A percentile compares a stretch with the other conserved stretches of the same genome.
These are phyloP conservation scores for Pittosporum tobira DNA, from an alignment of 129 eudicot genomes.

Conservation along the genomic window DNA sequence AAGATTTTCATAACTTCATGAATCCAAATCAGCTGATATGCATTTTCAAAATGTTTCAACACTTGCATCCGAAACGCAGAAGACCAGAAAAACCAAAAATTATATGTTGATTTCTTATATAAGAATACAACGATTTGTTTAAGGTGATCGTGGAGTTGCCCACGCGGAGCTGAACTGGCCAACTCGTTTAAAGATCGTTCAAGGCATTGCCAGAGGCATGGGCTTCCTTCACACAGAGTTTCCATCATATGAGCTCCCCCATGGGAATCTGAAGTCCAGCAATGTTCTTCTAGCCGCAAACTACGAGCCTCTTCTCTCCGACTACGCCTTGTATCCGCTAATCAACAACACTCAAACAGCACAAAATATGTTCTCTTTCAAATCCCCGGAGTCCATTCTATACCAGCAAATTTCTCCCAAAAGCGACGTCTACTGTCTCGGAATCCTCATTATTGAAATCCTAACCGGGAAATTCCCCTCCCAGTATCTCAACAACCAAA, in stretches of 20 bases:
- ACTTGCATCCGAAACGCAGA: too few relatives aligned
- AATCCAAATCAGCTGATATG: too few relatives aligned
- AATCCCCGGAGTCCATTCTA: conserved; percentile 62
- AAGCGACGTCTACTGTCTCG: conserved; percentile 72
- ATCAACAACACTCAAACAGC: conserved; percentile 40
- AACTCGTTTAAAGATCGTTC: conserved; percentile 57
- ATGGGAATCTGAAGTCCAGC: conserved; percentile 90
- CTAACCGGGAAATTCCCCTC: conserved; percentile 83
- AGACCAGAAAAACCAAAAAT: too few relatives aligned
- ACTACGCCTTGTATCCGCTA: conserved; percentile 55
- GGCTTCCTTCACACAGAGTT: conserved; percentile 60
- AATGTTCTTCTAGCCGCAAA: conserved; percentile 49
- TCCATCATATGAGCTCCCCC: conserved; percentile 57
- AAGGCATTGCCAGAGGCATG: conserved; percentile 75
- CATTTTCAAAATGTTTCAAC: neutral
- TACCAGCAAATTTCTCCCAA: conserved; percentile 43
- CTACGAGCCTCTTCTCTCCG: conserved; percentile 80
- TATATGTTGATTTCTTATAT: neutral
- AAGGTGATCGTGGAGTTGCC: conserved; percentile 61
- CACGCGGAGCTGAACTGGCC: conserved; percentile 63
- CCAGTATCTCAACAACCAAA: conserved; percentile 60
- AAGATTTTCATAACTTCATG: too few relatives aligned
- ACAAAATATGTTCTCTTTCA: conserved; percentile 53
- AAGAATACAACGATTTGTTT: neutral
- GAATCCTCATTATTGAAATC: conserved; percentile 69